Conservation (phyloP, 2,329 filamentous ascomycete genomes). For the Chalaropsis ovoidea region DNA sequence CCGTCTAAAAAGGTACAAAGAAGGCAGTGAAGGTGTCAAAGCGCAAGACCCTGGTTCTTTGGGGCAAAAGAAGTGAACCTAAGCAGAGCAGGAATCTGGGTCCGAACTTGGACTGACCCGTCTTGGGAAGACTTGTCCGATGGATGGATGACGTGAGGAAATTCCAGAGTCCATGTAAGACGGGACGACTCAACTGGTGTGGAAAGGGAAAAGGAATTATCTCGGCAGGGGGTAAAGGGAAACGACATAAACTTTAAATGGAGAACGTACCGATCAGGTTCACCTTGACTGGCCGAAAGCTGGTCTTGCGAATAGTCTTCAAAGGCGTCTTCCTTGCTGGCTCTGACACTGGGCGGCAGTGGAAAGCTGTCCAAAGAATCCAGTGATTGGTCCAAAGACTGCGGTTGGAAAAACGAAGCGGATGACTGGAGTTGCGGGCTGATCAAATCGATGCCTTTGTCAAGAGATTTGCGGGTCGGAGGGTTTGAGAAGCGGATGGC, state of each 20-base stretch:
- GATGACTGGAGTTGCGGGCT: neutral
- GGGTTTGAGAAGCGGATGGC: constrained; percentile 41
- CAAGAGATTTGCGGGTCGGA: constrained; percentile 26
- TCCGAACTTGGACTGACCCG: neutral
- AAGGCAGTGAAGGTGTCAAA: constrained; percentile 18
- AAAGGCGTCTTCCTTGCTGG: neutral
- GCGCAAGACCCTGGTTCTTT: constrained; percentile 14
- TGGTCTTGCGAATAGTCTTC: constrained; percentile 7
- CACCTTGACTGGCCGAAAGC: neutral
- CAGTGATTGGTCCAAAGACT: constrained; percentile 18
- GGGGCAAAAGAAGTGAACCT: neutral
- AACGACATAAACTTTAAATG: constrained; percentile 13
- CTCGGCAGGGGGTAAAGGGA: neutral
- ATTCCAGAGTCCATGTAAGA: neutral
- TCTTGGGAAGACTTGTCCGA: neutral
- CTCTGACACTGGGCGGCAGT: constrained; percentile 9
- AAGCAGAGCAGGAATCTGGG: neutral
- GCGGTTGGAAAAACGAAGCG: constrained; percentile 1
- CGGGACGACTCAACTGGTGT: neutral
- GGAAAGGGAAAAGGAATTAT: neutral
- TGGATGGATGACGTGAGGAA: neutral
- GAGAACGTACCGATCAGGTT: neutral
- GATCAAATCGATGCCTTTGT: constrained; percentile 31
- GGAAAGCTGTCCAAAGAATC: constrained; percentile 17
- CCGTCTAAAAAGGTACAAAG: neutral